Evolutionary conservation across 495 filamentous ascomycete species (phyloP).

Genomic region (Penicillium diatomitis): DNA sequence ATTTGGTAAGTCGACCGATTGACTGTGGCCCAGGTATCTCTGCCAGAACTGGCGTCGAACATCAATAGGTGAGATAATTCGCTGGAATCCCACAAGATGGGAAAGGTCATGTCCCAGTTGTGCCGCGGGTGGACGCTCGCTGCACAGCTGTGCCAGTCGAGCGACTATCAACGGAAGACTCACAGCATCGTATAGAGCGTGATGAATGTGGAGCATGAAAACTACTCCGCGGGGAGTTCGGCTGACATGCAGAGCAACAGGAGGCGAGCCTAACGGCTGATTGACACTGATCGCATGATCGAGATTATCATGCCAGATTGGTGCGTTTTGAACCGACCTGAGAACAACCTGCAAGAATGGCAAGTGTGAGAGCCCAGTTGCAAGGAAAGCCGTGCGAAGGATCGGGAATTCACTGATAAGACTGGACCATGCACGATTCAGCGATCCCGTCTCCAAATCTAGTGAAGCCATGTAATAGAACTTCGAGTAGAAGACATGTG

Average conservation of each 20-base stretch:
- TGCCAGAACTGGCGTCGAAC: conserved; percentile 24
- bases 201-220: conserved; percentile 26
- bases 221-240: conserved; percentile 12
- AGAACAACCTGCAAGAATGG: conserved; percentile 23
- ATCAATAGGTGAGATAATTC: conserved; percentile 16
- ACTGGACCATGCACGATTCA: conserved; percentile 19
- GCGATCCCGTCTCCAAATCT: conserved; percentile 5
- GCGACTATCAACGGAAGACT: conserved; percentile 22
- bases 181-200: conserved; percentile 30
- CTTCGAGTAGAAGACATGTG: conserved; percentile 21
- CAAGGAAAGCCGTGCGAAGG: conserved; percentile 24
- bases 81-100: conserved; percentile 22
- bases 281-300: conserved; percentile 2
- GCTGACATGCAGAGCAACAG: conserved; percentile 20
- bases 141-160: conserved; percentile 13
- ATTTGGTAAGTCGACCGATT: background rate
- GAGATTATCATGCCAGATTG: conserved; percentile 18
- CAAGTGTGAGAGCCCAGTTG: conserved; percentile 4
- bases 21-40: conserved; percentile 17
- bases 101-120: conserved; percentile 11
- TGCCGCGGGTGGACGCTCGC: background rate
- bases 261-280: conserved; percentile 9
- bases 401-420: conserved; percentile 16
- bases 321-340: conserved; percentile 10
- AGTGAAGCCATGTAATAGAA: conserved; percentile 19